phyloP scores from a whole-genome alignment of 2,329 filamentous ascomycete species.

The Pseudogymnoascus sp. region DNA sequence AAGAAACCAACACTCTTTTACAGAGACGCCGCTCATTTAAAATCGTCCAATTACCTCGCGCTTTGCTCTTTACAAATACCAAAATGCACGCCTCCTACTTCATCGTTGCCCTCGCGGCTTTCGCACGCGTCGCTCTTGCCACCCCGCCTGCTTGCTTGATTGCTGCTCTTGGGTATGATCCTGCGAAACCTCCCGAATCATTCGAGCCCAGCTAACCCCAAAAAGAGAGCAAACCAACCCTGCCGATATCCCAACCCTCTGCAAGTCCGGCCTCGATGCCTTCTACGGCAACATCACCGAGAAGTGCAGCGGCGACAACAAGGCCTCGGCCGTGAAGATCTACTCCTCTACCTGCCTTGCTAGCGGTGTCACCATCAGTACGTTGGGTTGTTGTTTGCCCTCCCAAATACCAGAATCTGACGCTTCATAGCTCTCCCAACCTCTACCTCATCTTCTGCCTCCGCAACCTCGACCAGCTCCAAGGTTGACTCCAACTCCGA shows the following conservation, averaged over 20 bases:
- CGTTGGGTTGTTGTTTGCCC: not conserved
- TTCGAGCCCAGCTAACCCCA: not conserved
- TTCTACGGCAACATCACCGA: constrained; percentile 37
- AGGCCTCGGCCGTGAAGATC: constrained; percentile 14
- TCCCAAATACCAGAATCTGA: not conserved
- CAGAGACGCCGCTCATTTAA: not conserved
- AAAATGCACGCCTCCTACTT: constrained; percentile 20
- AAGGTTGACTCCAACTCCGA: constrained; percentile 5
- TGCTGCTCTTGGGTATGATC: constrained; percentile 17
- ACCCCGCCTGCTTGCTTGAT: constrained; percentile 22
- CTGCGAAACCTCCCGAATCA: not conserved
- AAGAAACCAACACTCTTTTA: not conserved
- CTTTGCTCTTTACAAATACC: constrained; percentile 6
- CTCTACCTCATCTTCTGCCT: constrained; percentile 13
- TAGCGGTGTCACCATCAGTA: constrained; percentile 16
- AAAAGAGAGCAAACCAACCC: constrained; percentile 17
- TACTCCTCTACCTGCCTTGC: constrained; percentile 18
- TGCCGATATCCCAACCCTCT: constrained; percentile 17
- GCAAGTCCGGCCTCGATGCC: constrained; percentile 32
- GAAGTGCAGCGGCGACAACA: constrained; percentile 30
- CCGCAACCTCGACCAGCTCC: constrained; percentile 12
- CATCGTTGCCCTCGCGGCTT: constrained; percentile 17
- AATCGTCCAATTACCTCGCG: not conserved
- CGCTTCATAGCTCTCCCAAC: constrained; percentile 13
- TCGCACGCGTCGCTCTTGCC: constrained; percentile 17